phyloP scores from a whole-genome alignment of 495 filamentous ascomycete genomes.

The Zalerion maritima region DNA sequence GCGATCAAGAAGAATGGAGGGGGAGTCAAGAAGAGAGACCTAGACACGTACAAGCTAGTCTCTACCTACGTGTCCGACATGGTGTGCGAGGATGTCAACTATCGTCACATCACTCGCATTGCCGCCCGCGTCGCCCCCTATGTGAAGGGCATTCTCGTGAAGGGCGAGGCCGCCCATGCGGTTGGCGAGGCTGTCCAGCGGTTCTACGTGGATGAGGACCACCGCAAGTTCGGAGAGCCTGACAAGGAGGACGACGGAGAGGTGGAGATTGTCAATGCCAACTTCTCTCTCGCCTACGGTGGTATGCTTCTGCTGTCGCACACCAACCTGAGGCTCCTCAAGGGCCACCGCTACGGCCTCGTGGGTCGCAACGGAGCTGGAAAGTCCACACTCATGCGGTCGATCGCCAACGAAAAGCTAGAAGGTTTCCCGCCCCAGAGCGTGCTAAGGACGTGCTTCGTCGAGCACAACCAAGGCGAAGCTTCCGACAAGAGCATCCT shows the following conservation, averaged over 20 bases:
- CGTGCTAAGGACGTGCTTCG: slow-evolving; percentile 87
- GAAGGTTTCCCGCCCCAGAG: slow-evolving; percentile 92
- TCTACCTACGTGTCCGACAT: slow-evolving; percentile 69
- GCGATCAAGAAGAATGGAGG: slow-evolving; percentile 58
- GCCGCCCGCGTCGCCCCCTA: slow-evolving; percentile 53
- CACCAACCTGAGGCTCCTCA: slow-evolving; percentile 85
- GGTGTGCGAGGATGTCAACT: slow-evolving; percentile 80
- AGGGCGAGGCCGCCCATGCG: slow-evolving; percentile 35
- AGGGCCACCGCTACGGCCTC: slow-evolving; percentile 93
- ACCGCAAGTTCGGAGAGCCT: slow-evolving; percentile 74
- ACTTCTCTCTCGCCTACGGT: slow-evolving; percentile 95
- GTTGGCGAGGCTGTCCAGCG: slow-evolving; percentile 52
- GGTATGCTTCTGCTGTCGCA: slow-evolving; percentile 96
- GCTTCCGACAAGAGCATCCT: slow-evolving; percentile 91
- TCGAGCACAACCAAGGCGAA: slow-evolving; percentile 97
- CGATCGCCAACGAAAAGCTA: slow-evolving; percentile 87
- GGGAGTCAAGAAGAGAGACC: slow-evolving; percentile 40
- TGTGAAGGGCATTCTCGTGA: slow-evolving; percentile 51
- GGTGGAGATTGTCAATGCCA: slow-evolving; percentile 90
- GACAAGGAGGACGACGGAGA: slow-evolving; percentile 70
- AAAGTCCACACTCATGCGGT: slow-evolving; percentile 96
- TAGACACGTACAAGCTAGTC: slow-evolving; percentile 50
- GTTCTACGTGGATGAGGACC: slow-evolving; percentile 65
- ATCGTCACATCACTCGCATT: slow-evolving; percentile 63
- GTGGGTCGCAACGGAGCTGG: slow-evolving; percentile 94